These are phyloP conservation scores for Leptographium galeiforme DNA, from an alignment of 2,329 filamentous ascomycete species.

Conservation along the genomic window DNA sequence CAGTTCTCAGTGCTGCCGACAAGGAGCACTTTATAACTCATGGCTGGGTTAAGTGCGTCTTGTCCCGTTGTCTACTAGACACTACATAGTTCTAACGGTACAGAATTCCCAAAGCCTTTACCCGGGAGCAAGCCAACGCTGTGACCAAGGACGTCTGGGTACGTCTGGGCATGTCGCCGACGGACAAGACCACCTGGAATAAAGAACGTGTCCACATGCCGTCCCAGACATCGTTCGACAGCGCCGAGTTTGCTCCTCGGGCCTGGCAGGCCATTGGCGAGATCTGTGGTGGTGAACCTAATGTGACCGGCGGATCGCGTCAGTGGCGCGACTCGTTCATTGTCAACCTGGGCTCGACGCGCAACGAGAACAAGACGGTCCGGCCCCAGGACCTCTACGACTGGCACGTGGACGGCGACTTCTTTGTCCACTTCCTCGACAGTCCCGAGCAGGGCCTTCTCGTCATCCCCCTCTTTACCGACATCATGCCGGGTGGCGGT, in stretches of 20 bases:
- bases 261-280: slow-evolving; percentile 55
- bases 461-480: slow-evolving; percentile 54
- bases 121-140: slow-evolving; percentile 21
- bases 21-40: slow-evolving; percentile 27
- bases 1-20: slow-evolving; percentile 22
- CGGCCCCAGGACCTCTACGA: slow-evolving; percentile 37
- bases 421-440: slow-evolving; percentile 60
- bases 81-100: slow-evolving; percentile 7
- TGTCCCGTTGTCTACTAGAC: not conserved
- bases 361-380: slow-evolving; percentile 33
- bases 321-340: slow-evolving; percentile 56
- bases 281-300: slow-evolving; percentile 49
- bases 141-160: slow-evolving; percentile 42
- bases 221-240: slow-evolving; percentile 38
- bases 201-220: slow-evolving; percentile 52
- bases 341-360: slow-evolving; percentile 50
- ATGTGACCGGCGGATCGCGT: slow-evolving; percentile 31
- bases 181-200: slow-evolving; percentile 53
- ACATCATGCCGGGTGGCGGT: slow-evolving; percentile 46
- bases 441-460: slow-evolving; percentile 55
- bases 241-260: slow-evolving; percentile 44
- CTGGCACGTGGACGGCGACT: slow-evolving; percentile 62
- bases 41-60: slow-evolving; percentile 24
- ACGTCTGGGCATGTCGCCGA: slow-evolving; percentile 49
- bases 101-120: slow-evolving; percentile 23